Base-by-base conservation (phyloP, 2,329 filamentous ascomycete genomes). In the Fusarium poae region DNA sequence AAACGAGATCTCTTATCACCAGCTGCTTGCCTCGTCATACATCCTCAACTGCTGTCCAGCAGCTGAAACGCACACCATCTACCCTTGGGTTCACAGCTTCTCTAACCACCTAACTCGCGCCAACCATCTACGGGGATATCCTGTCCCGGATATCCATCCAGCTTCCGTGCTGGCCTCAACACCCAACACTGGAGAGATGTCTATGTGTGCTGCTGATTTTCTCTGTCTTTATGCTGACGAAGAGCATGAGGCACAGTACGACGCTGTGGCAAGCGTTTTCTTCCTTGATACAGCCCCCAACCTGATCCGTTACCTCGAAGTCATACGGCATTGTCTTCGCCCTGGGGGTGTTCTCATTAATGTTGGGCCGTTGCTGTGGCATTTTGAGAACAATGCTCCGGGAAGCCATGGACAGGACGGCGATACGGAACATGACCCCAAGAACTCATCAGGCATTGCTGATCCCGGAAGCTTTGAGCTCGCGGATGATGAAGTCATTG, bases 241-340 rank as follows among this genome's bases (percentile, higher is more conserved):
- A 2, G 85, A 86, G 1, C 87, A 92, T 72, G 79, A 81, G 11
- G 85, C 84, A 1, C 74, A 79, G 0, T 98, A 94, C 78, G 90
- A 97, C 74, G 94, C 91, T 2, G 93, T 98, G 3, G 89, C 92
- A 0, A 93, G 92, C 4, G 92, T 97, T 13, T 99, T 98, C 82
- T 99, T 99, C 82, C 91, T 99, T 60, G 97, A 99, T 78, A 99
- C 96, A 2, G 96, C 96, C 4, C 94, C 95, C 2, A 98, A 99
- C 77, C 78, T 97, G 32, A 91, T 98, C 55, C 88, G 91, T 3
- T 99, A 99, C 76, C 88, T 99, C 34, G 90, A 97, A 76, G 90
- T 94, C 3, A 92, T 98, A 56, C 83, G 82, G 42, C 87, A 92
- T 75, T 97, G 94, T 74, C 85, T 99, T 50, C 89, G 87, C 70